Evolutionary conservation across 2,329 filamentous ascomycete genomes (phyloP).

Genomic region (Talaromyces sp.): DNA sequence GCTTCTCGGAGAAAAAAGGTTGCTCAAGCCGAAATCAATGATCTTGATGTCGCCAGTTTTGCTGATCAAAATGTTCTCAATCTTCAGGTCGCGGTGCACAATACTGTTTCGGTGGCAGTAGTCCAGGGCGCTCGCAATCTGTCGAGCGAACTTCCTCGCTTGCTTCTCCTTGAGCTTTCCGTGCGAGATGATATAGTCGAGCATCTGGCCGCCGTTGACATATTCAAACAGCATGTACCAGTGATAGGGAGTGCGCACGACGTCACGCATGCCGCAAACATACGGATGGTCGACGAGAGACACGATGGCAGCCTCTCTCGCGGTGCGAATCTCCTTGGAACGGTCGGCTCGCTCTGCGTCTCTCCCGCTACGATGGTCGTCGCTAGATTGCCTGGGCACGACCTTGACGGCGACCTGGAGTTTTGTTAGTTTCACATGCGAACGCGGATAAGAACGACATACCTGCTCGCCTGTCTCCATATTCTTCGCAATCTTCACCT

Average conservation of each 20-base stretch:
- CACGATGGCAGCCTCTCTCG: constrained; percentile 92
- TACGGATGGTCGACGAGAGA: constrained; percentile 91
- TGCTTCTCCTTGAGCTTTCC: constrained; percentile 97
- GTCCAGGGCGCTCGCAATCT: constrained; percentile 93
- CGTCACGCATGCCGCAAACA: constrained; percentile 91
- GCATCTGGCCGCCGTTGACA: constrained; percentile 97
- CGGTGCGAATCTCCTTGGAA: constrained; percentile 92
- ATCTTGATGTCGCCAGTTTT: constrained; percentile 99
- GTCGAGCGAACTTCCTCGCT: constrained; percentile 92
- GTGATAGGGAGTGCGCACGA: constrained; percentile 92
- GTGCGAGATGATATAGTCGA: constrained; percentile 99
- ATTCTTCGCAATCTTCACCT: constrained; percentile 92
- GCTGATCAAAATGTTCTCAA: constrained; percentile 98
- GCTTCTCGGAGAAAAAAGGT: constrained; percentile 78
- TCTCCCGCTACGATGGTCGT: constrained; percentile 66
- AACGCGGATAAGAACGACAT: constrained; percentile 23
- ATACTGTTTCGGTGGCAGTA: constrained; percentile 98
- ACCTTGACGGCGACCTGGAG: constrained; percentile 90
- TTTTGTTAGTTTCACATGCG: not conserved
- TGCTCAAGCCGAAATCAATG: constrained; percentile 96
- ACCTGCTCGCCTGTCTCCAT: constrained; percentile 88
- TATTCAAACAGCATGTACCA: constrained; percentile 99
- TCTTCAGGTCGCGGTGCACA: constrained; percentile 94
- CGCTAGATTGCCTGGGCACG: constrained; percentile 80
- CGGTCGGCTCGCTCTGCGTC: constrained; percentile 88